These are phyloP conservation scores for Backusella luteola DNA, from an alignment of 192 early-diverging fungal species.

Conservation along the genomic window DNA sequence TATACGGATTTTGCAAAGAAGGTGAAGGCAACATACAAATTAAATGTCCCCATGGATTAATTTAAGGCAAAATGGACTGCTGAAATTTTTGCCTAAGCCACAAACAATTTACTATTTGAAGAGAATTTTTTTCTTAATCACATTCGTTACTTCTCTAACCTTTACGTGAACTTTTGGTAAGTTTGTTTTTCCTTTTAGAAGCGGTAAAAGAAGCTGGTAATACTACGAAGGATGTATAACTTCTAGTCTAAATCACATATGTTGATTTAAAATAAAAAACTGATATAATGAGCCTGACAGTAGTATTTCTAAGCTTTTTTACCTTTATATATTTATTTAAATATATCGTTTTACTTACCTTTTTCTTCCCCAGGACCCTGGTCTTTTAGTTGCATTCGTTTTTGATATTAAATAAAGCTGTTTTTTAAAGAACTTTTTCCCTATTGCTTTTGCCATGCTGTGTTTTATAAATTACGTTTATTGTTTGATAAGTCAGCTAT, in stretches of 20 bases:
- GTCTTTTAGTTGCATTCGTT: background rate
- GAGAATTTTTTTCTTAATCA: background rate
- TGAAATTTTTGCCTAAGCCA: conserved; percentile 12
- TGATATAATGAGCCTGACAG: conserved; percentile 15
- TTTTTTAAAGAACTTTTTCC: too few relatives aligned
- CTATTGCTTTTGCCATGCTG: background rate
- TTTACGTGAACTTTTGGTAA: background rate
- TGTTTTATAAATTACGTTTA: too few relatives aligned
- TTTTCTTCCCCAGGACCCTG: background rate
- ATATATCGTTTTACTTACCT: background rate
- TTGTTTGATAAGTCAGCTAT: too few relatives aligned
- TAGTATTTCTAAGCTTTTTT: background rate
- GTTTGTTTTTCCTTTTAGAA: background rate
- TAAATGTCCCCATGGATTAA: conserved; percentile 13
- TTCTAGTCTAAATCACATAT: background rate
- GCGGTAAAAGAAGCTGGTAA: background rate
- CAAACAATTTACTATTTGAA: background rate
- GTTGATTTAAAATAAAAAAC: conserved; percentile 10
- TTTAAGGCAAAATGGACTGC: background rate
- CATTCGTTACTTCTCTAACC: background rate
- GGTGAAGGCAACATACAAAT: conserved; percentile 13
- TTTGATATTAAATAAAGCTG: background rate
- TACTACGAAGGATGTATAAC: conserved; percentile 7
- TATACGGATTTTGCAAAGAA: conserved; percentile 39
- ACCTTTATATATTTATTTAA: background rate